These are phyloP conservation scores for Botryotinia narcissicola DNA, from an alignment of 2,329 filamentous ascomycete genomes.

Conservation along the genomic window DNA sequence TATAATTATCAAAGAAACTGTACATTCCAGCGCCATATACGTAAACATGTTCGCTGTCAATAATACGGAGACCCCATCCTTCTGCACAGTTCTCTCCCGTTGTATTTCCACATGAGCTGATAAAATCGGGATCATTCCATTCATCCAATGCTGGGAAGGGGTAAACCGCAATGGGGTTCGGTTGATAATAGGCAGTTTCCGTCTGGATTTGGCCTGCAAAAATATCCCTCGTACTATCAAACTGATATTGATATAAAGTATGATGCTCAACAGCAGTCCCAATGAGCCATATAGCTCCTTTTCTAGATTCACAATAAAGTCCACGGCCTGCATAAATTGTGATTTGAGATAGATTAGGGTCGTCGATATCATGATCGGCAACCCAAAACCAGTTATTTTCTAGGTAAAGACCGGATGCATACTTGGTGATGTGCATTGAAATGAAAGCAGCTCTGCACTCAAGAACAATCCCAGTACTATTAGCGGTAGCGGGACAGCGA, in stretches of 20 bases:
- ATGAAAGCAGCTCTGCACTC: slow-evolving; percentile 40
- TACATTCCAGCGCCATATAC: slow-evolving; percentile 20
- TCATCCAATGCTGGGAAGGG: slow-evolving; percentile 5
- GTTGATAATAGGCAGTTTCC: slow-evolving; percentile 27
- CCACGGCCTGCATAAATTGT: slow-evolving; percentile 52
- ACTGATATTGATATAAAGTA: slow-evolving; percentile 53
- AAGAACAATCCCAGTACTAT: slow-evolving; percentile 34
- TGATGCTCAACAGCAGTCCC: slow-evolving; percentile 50
- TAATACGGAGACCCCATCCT: slow-evolving; percentile 20
- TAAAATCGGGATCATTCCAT: slow-evolving; percentile 19
- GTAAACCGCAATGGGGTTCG: slow-evolving; percentile 5
- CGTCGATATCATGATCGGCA: slow-evolving; percentile 46
- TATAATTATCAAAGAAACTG: slow-evolving; percentile 21
- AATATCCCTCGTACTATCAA: slow-evolving; percentile 40
- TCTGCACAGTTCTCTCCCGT: slow-evolving; percentile 12
- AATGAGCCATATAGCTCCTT: slow-evolving; percentile 49
- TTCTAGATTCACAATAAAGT: slow-evolving; percentile 46
- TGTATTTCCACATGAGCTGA: neutral
- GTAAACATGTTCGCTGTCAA: neutral
- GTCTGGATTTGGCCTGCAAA: slow-evolving; percentile 33
- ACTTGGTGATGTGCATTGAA: slow-evolving; percentile 38
- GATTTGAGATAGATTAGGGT: slow-evolving; percentile 50
- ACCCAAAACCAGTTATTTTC: slow-evolving; percentile 51
- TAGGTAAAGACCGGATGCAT: slow-evolving; percentile 46
- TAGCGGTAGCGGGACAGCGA: slow-evolving; percentile 53